Base-by-base conservation (phyloP, 208 protist species). In the Plasmodiophora brassicae region DNA sequence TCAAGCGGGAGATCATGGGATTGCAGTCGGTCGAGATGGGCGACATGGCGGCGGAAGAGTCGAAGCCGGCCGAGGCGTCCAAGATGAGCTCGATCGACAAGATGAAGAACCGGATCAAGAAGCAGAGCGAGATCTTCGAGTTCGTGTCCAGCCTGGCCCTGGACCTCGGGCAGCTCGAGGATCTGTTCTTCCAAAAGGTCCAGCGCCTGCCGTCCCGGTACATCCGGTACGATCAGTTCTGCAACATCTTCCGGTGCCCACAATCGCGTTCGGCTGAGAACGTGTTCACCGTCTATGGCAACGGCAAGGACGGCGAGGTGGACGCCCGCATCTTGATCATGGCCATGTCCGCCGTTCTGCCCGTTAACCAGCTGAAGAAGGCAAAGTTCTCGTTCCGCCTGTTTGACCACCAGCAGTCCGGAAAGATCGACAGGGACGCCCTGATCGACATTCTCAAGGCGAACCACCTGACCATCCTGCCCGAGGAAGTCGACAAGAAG, bases 341-440 rank as follows among this genome's bases (percentile, higher is more conserved):
- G 65, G 65, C 65, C 10, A 14, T 78, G n/a, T 78, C 65, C 5
- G 65, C 65, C 20, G 65, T 78, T 36, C 41, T 78, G 65, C 65
- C 65, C 20, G 41, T 78, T 32, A 78, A 78, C 41, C 65, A 78
- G 65, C n/a, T 78, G n/a, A 78, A 78, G 41, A 78, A 78, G n/a
- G 65, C 65, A 8, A 78, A 78, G 41, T 78, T 78, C 65, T 78
- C 65, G 14, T 78, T 78, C n/a, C 65, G 65, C 41, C n/a, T 78
- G 5, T 78, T 78, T 38, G 65, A 78, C 41, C 14, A 5, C 20
- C 10, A 5, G 14, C 65, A 78, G n/a, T 38, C 65, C 5, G 65
- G 65, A 8, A 44, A 8, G 14, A 78, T 78, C n/a, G 32, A 78
- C 41, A 78, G n/a, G 41, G 65, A 78, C 41, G 65, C 65, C 5